These are phyloP conservation scores for Aquilaria agallochum DNA, from an alignment of 441 rosid species.

Conservation along the genomic window DNA sequence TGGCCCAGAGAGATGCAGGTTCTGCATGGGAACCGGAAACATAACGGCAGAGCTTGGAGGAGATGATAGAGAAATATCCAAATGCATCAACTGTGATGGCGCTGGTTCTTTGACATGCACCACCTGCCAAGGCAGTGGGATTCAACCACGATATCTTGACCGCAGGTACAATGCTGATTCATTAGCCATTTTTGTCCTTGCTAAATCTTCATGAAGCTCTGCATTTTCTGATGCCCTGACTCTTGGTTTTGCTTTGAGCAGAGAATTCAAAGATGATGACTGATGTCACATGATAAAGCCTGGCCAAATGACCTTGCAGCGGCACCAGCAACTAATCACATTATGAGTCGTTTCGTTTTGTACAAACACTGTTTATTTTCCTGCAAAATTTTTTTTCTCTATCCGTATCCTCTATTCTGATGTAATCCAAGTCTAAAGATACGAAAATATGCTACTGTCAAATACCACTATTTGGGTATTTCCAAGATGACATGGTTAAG, in stretches of 20 bases:
- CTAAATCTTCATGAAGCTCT: too few species aligned
- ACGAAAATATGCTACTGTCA: not conserved
- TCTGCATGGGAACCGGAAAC: constrained; percentile 74
- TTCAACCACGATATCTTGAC: constrained; percentile 97
- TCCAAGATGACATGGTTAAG: constrained; percentile 5
- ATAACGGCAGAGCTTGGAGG: constrained; percentile 73
- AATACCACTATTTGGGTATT: not conserved
- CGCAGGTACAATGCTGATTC: constrained; percentile 51
- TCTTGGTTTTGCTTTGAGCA: constrained; percentile 29
- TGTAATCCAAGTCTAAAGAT: not conserved
- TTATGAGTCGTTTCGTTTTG: constrained; percentile 2
- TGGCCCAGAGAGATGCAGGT: constrained; percentile 74
- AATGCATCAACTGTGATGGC: constrained; percentile 81
- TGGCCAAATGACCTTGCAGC: constrained; percentile 18
- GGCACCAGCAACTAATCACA: too few species aligned
- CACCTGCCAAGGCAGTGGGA: constrained; percentile 92
- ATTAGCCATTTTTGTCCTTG: too few species aligned
- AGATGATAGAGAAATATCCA: constrained; percentile 69
- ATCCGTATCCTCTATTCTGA: not conserved
- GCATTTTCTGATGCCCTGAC: too few species aligned
- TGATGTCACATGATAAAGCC: constrained; percentile 24
- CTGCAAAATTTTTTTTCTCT: not conserved
- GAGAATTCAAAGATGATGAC: constrained; percentile 97
- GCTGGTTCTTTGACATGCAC: constrained; percentile 89
- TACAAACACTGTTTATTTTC: not conserved